phyloP scores from a whole-genome alignment of 805 yeast species.

The Monosporozyma yasuniensis region DNA sequence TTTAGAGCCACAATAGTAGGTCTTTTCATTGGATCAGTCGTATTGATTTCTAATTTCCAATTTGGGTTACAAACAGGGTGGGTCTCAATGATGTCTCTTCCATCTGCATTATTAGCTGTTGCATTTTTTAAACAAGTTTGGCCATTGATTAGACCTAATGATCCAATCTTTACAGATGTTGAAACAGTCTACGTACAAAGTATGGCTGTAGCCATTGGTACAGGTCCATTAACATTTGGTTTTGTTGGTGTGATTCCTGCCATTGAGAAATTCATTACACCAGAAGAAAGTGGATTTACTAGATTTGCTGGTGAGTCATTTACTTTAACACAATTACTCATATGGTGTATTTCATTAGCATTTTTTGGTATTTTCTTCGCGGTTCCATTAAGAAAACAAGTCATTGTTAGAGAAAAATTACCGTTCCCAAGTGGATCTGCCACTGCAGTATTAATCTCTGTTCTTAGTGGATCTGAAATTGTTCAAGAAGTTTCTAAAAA shows the following conservation, averaged over 20 bases:
- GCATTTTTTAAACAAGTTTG: conserved; percentile 61
- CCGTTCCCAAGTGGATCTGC: conserved; percentile 95
- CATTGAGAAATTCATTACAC: conserved; percentile 74
- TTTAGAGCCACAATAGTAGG: conserved; percentile 69
- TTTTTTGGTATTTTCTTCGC: conserved; percentile 96
- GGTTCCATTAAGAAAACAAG: conserved; percentile 76
- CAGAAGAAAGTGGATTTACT: conserved; percentile 62
- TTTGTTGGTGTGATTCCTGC: conserved; percentile 95
- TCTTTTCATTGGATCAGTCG: conserved; percentile 74
- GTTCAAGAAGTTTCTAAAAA: conserved; percentile 27
- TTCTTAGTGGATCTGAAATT: conserved; percentile 64
- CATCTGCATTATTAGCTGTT: conserved; percentile 82
- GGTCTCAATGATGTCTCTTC: conserved; percentile 98
- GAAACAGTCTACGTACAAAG: conserved; percentile 90
- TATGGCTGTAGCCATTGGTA: conserved; percentile 92
- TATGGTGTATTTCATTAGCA: conserved; percentile 84
- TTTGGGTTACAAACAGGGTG: conserved; percentile 97
- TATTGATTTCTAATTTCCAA: conserved; percentile 84
- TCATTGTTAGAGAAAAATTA: conserved; percentile 75
- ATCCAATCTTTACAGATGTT: conserved; percentile 64
- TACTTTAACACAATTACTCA: conserved; percentile 44
- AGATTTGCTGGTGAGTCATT: conserved; percentile 29
- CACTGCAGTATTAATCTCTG: conserved; percentile 86
- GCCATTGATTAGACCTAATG: conserved; percentile 25
- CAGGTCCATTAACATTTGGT: conserved; percentile 94